phyloP scores from a whole-genome alignment of 1,284 basidiomycete genomes.

The Puccinia horiana region DNA sequence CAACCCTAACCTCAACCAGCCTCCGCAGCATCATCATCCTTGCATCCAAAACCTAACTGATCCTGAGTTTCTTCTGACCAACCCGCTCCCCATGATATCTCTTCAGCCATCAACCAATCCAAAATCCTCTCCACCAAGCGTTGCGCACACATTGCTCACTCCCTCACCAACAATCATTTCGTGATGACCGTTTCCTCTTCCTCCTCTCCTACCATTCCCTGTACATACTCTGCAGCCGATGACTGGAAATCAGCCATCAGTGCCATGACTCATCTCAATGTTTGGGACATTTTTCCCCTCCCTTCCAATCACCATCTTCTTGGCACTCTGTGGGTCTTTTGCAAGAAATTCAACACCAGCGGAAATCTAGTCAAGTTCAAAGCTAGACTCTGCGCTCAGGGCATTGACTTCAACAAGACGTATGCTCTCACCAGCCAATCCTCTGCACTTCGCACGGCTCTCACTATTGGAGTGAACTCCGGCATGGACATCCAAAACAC shows the following conservation, averaged over 20 bases:
- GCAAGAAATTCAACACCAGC: conserved; percentile 58
- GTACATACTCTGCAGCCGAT: background rate
- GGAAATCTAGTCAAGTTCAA: conserved; percentile 59
- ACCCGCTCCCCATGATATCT: background rate
- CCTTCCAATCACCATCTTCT: conserved; percentile 31
- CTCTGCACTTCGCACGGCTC: conserved; percentile 57
- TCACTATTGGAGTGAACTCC: conserved; percentile 59
- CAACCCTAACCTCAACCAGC: too few relatives aligned
- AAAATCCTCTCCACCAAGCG: background rate
- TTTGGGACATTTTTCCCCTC: background rate
- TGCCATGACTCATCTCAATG: background rate
- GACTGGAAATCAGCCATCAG: background rate
- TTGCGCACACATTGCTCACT: background rate
- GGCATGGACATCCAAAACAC: conserved; percentile 58
- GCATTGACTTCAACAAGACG: conserved; percentile 62
- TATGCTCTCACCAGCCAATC: conserved; percentile 60
- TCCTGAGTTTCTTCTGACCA: background rate
- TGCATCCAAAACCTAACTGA: background rate
- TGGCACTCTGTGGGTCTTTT: conserved; percentile 47
- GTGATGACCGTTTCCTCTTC: background rate
- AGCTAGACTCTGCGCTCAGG: conserved; percentile 61
- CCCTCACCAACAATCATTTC: background rate
- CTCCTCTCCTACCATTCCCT: background rate
- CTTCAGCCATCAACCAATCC: background rate
- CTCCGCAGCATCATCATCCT: too few relatives aligned